Conservation (phyloP, 2,329 filamentous ascomycete genomes). For the Dothideomycetes sp. region DNA sequence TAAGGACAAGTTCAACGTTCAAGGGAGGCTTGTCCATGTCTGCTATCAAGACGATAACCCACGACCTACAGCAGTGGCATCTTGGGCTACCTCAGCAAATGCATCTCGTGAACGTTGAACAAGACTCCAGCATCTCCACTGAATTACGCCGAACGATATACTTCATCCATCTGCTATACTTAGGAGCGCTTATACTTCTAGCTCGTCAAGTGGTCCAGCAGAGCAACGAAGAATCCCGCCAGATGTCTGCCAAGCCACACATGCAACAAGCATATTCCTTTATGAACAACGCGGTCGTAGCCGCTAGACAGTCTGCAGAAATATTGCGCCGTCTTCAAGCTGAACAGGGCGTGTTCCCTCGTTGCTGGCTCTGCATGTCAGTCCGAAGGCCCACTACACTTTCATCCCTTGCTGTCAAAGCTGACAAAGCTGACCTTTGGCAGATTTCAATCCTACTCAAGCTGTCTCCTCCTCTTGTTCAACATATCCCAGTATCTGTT, state of each 20-base stretch:
- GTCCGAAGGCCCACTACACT: no score
- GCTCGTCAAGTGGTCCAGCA: conserved; percentile 4
- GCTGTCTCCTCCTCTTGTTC: conserved; percentile 3
- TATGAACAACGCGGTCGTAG: conserved; percentile 1
- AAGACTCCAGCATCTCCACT: neutral
- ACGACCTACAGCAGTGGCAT: conserved; percentile 2
- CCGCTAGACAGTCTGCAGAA: conserved; percentile 3
- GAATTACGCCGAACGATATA: conserved; percentile 6
- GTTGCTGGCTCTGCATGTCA: conserved; percentile 9
- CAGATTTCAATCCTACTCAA: conserved; percentile 7
- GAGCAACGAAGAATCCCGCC: no score
- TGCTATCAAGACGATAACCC: conserved; percentile 1
- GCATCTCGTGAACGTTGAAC: neutral
- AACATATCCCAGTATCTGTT: neutral
- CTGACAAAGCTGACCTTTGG: neutral
- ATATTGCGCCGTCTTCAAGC: neutral
- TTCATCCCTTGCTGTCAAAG: neutral
- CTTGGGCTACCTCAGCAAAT: conserved; percentile 2
- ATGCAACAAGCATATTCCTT: no score
- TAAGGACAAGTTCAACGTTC: conserved; percentile 4
- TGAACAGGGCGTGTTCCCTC: conserved; percentile 3
- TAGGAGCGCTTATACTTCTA: conserved; percentile 6
- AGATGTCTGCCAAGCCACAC: no score
- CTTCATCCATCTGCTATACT: conserved; percentile 5
- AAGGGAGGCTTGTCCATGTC: neutral